Evolutionary conservation across 495 filamentous ascomycete species (phyloP).

Genomic region (Echria macrotheca): DNA sequence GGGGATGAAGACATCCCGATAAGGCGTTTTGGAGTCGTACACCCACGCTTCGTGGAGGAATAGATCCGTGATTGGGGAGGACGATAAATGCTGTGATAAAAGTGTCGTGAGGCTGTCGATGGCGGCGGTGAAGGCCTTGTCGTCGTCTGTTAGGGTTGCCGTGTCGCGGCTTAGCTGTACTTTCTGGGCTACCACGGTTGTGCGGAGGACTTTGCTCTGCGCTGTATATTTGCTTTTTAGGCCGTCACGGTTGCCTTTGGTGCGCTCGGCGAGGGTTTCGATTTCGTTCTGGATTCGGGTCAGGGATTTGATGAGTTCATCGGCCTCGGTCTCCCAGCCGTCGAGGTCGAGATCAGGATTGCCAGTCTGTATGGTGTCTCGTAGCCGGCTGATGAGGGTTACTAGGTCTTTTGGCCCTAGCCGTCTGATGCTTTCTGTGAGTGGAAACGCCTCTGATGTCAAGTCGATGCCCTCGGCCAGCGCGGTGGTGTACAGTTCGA

Average conservation of each 20-base stretch:
- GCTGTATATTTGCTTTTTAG: slow-evolving; percentile 73
- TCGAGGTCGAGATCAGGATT: slow-evolving; percentile 32
- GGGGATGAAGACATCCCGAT: slow-evolving; percentile 78
- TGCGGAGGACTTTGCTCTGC: slow-evolving; percentile 64
- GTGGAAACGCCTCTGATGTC: slow-evolving; percentile 17
- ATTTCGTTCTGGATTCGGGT: slow-evolving; percentile 34
- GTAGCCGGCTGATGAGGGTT: slow-evolving; percentile 28
- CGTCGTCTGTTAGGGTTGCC: slow-evolving; percentile 65
- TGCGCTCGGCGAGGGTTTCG: slow-evolving; percentile 33
- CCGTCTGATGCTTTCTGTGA: slow-evolving; percentile 36
- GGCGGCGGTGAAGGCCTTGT: slow-evolving; percentile 69
- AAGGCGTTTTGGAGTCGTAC: slow-evolving; percentile 73
- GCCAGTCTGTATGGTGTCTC: slow-evolving; percentile 31
- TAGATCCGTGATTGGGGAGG: slow-evolving; percentile 54
- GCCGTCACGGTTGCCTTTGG: slow-evolving; percentile 39
- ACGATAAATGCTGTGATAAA: slow-evolving; percentile 52
- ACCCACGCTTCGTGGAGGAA: slow-evolving; percentile 78
- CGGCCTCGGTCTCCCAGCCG: slow-evolving; percentile 28
- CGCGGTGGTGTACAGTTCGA: slow-evolving; percentile 35
- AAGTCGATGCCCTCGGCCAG: slow-evolving; percentile 31
- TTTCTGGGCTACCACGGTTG: slow-evolving; percentile 81
- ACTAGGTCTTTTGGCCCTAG: slow-evolving; percentile 38
- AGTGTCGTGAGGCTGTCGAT: slow-evolving; percentile 57
- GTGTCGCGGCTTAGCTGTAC: slow-evolving; percentile 80
- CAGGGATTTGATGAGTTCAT: slow-evolving; percentile 32